Percentiles rank a stretch among this genome's conserved stretches.
Conservation (phyloP, 2,329 filamentous ascomycete species). For the Colletotrichum magnum region DNA sequence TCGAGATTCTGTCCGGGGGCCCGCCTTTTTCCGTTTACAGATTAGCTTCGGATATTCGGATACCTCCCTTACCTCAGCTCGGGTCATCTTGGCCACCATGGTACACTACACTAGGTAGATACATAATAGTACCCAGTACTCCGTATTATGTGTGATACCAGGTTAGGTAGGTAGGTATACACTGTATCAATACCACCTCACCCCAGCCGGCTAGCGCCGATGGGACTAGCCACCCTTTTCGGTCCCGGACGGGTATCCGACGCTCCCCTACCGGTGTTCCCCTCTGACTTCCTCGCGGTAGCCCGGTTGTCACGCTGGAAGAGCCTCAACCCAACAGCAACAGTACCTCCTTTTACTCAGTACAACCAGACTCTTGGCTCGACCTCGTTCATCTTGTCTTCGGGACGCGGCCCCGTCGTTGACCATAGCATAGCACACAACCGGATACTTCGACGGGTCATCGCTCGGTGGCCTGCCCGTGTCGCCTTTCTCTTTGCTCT, state of each 20-base stretch:
- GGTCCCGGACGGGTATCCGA: conserved; percentile 37
- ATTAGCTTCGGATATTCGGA: conserved; percentile 30
- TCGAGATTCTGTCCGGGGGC: conserved; percentile 27
- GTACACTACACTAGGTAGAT: no score
- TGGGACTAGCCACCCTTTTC: background rate
- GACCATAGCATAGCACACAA: background rate
- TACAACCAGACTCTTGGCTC: no score
- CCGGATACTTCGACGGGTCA: background rate
- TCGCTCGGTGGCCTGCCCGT: background rate
- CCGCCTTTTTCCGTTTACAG: background rate
- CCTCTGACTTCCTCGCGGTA: conserved; percentile 13
- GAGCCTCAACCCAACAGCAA: conserved; percentile 36
- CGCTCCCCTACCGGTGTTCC: background rate
- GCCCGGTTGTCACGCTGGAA: background rate
- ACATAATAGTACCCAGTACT: no score
- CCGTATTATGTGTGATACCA: no score
- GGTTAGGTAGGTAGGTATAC: background rate
- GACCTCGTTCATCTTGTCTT: conserved; percentile 24
- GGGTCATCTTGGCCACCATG: background rate
- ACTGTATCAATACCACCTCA: background rate
- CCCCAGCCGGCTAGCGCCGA: background rate
- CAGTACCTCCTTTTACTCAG: no score
- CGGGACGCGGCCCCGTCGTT: background rate
- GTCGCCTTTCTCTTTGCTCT: background rate
- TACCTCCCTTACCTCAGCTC: background rate